Conservation (phyloP, 208 protist species). For the Borovskyia barvae region DNA sequence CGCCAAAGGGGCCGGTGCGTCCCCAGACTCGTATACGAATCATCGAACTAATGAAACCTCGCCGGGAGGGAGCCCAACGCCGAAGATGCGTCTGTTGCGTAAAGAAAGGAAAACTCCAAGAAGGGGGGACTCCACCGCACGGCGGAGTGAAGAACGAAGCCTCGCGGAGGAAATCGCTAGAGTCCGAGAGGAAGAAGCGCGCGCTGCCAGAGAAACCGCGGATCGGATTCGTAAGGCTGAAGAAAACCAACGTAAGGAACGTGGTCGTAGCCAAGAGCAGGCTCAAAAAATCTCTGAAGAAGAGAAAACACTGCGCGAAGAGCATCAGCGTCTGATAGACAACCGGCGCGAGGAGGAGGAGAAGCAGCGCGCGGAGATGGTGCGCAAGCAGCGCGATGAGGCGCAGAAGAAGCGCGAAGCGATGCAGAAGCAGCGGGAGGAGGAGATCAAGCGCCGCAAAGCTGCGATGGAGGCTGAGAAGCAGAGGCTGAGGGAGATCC, state of each 20-base stretch:
- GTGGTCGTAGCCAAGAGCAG: slow-evolving; percentile 9
- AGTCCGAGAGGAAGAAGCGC: slow-evolving; percentile 24
- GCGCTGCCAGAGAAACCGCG: slow-evolving; percentile 19
- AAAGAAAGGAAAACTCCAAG: slow-evolving; percentile 31
- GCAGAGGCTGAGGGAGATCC: slow-evolving; percentile 32
- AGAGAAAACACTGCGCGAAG: slow-evolving; percentile 16
- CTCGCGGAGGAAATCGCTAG: slow-evolving; percentile 20
- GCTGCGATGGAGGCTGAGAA: slow-evolving; percentile 23
- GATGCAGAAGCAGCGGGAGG: slow-evolving; percentile 27
- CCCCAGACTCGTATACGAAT: no score
- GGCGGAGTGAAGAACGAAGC: no score
- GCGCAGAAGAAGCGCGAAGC: slow-evolving; percentile 28
- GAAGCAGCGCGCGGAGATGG: slow-evolving; percentile 23
- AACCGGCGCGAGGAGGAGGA: slow-evolving; percentile 37
- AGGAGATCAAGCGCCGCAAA: slow-evolving; percentile 41
- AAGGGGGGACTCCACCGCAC: no score
- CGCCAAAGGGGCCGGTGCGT: no score
- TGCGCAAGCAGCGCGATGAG: slow-evolving; percentile 29
- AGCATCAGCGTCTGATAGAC: not conserved
- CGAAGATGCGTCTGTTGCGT: slow-evolving; percentile 37
- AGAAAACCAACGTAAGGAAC: slow-evolving; percentile 25
- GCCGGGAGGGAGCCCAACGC: not conserved
- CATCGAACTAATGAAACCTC: not conserved
- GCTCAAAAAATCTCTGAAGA: slow-evolving; percentile 16
- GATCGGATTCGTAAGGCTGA: slow-evolving; percentile 26